These are phyloP conservation scores for Brassica napus DNA, from an alignment of 345 rosid genomes.

Conservation along the genomic window DNA sequence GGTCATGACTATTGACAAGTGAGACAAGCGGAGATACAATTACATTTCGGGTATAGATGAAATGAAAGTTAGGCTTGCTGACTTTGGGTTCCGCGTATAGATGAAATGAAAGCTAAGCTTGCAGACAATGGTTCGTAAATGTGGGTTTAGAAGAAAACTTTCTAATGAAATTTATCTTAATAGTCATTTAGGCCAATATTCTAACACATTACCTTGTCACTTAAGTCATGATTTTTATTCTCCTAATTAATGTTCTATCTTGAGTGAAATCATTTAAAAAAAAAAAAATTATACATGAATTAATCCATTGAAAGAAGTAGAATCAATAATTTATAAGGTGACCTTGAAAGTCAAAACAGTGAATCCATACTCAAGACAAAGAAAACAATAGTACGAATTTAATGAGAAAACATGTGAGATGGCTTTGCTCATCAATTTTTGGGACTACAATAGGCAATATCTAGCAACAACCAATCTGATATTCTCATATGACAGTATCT, in stretches of 20 bases:
- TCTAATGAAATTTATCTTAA: background rate
- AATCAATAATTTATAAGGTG: constrained; percentile 25
- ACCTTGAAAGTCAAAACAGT: constrained; percentile 28
- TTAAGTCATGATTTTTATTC: background rate
- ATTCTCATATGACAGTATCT: background rate
- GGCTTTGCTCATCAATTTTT: constrained; percentile 19
- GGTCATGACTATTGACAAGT: constrained; percentile 2
- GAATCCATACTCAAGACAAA: constrained; percentile 20
- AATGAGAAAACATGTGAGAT: constrained; percentile 21
- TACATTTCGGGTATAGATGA: background rate
- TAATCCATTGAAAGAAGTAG: background rate
- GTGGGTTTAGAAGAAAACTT: background rate
- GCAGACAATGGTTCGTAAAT: background rate
- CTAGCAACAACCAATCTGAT: constrained; percentile 16
- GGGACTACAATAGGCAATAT: constrained; percentile 9
- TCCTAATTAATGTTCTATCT: background rate
- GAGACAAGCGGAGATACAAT: background rate
- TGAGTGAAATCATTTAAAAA: background rate
- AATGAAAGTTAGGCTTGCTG: background rate
- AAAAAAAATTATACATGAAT: background rate
- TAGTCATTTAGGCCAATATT: background rate
- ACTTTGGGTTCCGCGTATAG: background rate
- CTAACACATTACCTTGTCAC: background rate
- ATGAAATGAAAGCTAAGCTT: background rate
- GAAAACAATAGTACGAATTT: constrained; percentile 25